These are phyloP conservation scores for Coemansia sp. DNA, from an alignment of 192 early-diverging fungal genomes.

Conservation along the genomic window DNA sequence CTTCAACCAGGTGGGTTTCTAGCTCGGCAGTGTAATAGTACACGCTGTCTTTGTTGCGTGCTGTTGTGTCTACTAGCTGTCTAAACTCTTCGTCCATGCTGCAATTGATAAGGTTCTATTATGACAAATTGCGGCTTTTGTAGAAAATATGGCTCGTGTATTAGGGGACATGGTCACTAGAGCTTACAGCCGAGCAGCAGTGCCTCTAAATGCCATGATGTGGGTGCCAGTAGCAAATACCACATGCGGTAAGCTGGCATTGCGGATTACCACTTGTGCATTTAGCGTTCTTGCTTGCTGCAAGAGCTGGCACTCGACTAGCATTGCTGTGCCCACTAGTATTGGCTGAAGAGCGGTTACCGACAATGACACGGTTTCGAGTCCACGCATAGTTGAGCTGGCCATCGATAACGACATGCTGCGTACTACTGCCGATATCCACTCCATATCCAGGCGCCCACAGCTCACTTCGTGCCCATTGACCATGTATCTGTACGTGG, in stretches of 20 bases:
- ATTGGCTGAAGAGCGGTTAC: conserved; percentile 23
- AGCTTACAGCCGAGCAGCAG: conserved; percentile 1
- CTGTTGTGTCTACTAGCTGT: conserved; percentile 1
- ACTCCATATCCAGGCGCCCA: conserved; percentile 22
- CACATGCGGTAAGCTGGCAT: conserved; percentile 6
- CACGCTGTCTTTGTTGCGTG: conserved; percentile 25
- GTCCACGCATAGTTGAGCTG: background rate
- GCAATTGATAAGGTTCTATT: background rate
- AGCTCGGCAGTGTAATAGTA: conserved; percentile 38
- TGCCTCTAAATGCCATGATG: conserved; percentile 14
- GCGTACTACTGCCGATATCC: conserved; percentile 23
- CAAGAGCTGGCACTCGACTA: conserved; percentile 27
- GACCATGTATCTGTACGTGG: conserved; percentile 28
- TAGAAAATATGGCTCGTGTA: no score
- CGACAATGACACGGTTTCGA: conserved; percentile 18
- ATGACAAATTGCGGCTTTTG: no score
- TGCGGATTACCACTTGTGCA: conserved; percentile 9
- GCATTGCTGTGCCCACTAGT: conserved; percentile 11
- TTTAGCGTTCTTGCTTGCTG: background rate
- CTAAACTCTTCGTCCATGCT: conserved; percentile 9
- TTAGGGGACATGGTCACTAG: no score
- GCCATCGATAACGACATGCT: conserved; percentile 21
- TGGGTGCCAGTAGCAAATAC: conserved; percentile 25
- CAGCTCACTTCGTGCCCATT: conserved; percentile 29
- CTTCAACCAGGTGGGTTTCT: conserved; percentile 12